These are phyloP conservation scores for Scheffersomyces quercinus DNA, from an alignment of 1,139 yeast genomes.

Conservation along the genomic window DNA sequence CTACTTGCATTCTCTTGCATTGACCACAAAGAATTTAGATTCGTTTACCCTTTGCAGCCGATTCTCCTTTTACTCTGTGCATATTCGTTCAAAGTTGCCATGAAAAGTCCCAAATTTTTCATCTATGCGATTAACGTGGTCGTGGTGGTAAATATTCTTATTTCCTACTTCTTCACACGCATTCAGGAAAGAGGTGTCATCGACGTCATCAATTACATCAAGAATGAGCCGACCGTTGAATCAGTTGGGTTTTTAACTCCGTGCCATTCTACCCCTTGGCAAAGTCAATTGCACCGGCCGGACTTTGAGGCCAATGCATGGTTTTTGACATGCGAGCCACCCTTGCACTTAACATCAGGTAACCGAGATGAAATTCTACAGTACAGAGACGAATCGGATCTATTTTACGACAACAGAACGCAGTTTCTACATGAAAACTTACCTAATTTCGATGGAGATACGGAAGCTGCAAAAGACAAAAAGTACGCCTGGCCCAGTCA, in stretches of 20 bases:
- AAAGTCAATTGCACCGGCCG: slow-evolving; percentile 70
- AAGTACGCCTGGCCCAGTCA: slow-evolving; percentile 68
- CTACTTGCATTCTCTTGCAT: slow-evolving; percentile 60
- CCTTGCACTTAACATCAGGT: slow-evolving; percentile 46
- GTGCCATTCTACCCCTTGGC: slow-evolving; percentile 98
- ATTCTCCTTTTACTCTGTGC: slow-evolving; percentile 44
- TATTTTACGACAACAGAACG: slow-evolving; percentile 67
- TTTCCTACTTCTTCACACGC: slow-evolving; percentile 56
- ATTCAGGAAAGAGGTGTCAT: slow-evolving; percentile 86
- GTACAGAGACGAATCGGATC: slow-evolving; percentile 87
- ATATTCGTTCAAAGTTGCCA: slow-evolving; percentile 10
- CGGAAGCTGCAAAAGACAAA: slow-evolving; percentile 32
- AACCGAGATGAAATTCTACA: slow-evolving; percentile 25
- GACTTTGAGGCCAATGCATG: slow-evolving; percentile 47
- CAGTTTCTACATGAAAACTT: slow-evolving; percentile 40
- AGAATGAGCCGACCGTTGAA: slow-evolving; percentile 38
- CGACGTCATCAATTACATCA: slow-evolving; percentile 58
- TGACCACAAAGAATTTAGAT: slow-evolving; percentile 87
- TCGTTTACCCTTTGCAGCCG: slow-evolving; percentile 86
- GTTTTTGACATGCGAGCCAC: slow-evolving; percentile 94
- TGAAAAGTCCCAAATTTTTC: not conserved
- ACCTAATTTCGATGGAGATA: slow-evolving; percentile 9
- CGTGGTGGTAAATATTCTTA: slow-evolving; percentile 40
- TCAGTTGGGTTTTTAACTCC: slow-evolving; percentile 86
- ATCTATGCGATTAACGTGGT: slow-evolving; percentile 10